A percentile compares a stretch with the other conserved stretches of the same genome.
Evolutionary conservation across 2,329 filamentous ascomycete genomes (phyloP).

Genomic region (Lasiodiplodia citricola): DNA sequence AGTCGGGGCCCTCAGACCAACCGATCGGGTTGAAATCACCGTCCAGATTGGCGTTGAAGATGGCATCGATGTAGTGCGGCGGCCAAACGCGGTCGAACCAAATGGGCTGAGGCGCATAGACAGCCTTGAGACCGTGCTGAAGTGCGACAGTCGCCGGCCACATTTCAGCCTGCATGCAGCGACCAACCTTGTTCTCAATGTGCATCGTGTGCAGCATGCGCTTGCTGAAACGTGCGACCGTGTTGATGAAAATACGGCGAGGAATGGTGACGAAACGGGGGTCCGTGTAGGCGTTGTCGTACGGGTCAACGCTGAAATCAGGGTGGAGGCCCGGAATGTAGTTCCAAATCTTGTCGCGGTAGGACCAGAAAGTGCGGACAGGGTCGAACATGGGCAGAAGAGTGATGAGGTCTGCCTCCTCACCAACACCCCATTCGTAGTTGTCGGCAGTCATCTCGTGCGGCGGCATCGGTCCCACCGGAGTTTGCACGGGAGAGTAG

Average conservation of each 20-base stretch:
- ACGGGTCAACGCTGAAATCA: constrained; percentile 82
- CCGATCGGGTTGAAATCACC: constrained; percentile 66
- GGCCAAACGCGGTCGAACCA: constrained; percentile 91
- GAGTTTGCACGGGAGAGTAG: constrained; percentile 71
- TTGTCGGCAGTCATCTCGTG: constrained; percentile 77
- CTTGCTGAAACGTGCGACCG: constrained; percentile 80
- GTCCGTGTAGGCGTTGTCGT: constrained; percentile 60
- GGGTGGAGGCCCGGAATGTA: constrained; percentile 65
- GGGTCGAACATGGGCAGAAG: constrained; percentile 93
- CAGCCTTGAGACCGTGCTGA: constrained; percentile 91
- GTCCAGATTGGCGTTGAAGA: constrained; percentile 74
- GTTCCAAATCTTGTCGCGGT: constrained; percentile 57
- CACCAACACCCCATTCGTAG: constrained; percentile 84
- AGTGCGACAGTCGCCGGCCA: constrained; percentile 88
- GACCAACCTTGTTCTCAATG: constrained; percentile 82
- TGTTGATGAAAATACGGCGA: constrained; percentile 86
- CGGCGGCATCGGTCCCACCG: constrained; percentile 76
- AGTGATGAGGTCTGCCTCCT: constrained; percentile 90
- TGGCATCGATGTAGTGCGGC: constrained; percentile 72
- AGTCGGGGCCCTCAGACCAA: constrained; percentile 51
- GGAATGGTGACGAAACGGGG: constrained; percentile 57
- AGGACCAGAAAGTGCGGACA: constrained; percentile 78
- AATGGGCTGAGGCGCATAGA: constrained; percentile 87
- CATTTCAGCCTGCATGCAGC: constrained; percentile 96
- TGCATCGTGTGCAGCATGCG: constrained; percentile 87